Base-by-base conservation (phyloP, 306 rosid species). In the Styphnolobium japonicum region DNA sequence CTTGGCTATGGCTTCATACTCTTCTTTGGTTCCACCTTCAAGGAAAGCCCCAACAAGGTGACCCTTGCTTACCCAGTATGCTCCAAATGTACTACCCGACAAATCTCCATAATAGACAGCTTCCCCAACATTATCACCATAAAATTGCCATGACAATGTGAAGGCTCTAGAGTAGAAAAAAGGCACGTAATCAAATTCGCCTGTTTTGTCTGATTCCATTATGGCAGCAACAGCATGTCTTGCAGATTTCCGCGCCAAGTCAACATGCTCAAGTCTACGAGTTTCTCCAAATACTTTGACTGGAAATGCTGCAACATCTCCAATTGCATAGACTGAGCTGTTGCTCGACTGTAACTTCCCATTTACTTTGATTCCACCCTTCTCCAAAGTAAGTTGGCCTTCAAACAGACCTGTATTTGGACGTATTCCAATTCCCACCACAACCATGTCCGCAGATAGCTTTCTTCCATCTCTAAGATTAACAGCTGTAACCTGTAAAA, bases 301-400 rank as follows among this genome's bases (percentile, higher is more conserved):
- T 2, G 97, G 99, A 90, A 95, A 95, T 76, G 99, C 76, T 19
- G 99, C 99, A 64, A 93, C 99, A 76, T 95, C 99, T 78, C 99
- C 98, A 39, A 93, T 92, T 14, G 99, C 99, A 61, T 93, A 91
- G 67, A 95, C 91, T 10, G 97, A 90, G 77, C 85, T 85, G 79
- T 95, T 91, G 79, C 98, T 93, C 0, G 99, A 91, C 79, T 93
- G 99, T 85, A 95, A 69, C 76, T 71, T 91, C 73, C 94, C 99
- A 48, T 95, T 93, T 77, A 95, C 99, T 85, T 93, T 95, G 88
- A 95, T 95, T 71, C 99, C 99, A 60, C 99, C 99, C 86, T 95
- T 95, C 86, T 95, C 98, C 93, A 91, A 58, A 29, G 96, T 95
- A 60, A 95, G 92, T 68, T 95, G 99, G 40, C 99, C 99, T 90